These are phyloP conservation scores for Gypsophila paniculata DNA, from an alignment of 179 eudicot species.

Conservation along the genomic window DNA sequence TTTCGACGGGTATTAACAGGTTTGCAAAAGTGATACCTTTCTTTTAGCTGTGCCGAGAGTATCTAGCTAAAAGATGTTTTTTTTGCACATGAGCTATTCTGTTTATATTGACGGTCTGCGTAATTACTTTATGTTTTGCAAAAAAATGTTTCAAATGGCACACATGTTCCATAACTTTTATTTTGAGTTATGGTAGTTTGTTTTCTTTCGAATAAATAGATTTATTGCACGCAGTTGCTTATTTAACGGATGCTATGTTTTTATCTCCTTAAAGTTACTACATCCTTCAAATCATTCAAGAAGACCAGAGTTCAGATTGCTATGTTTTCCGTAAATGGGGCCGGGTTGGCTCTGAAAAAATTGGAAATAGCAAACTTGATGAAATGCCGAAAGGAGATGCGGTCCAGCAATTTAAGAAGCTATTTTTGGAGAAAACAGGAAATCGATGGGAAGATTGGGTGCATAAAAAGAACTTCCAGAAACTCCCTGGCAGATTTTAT, in stretches of 20 bases:
- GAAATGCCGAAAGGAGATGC: conserved; percentile 72
- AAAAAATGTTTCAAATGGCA: too few species aligned
- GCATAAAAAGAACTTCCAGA: conserved; percentile 57
- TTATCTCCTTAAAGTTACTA: conserved; percentile 62
- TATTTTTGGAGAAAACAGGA: conserved; percentile 91
- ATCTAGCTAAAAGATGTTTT: too few species aligned
- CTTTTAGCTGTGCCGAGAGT: too few species aligned
- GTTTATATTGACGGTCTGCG: too few species aligned
- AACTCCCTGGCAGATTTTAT: conserved; percentile 79
- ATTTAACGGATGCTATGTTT: neutral
- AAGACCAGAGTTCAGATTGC: conserved; percentile 78
- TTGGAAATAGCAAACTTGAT: conserved; percentile 75
- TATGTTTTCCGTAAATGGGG: conserved; percentile 98
- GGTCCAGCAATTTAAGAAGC: conserved; percentile 64
- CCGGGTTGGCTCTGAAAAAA: conserved; percentile 81
- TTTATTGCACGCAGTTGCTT: too few species aligned
- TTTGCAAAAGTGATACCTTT: conserved; percentile 30
- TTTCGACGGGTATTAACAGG: conserved; percentile 93
- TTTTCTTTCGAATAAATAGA: too few species aligned
- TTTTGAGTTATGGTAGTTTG: too few species aligned
- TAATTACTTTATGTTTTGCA: too few species aligned
- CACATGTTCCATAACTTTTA: too few species aligned
- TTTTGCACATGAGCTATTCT: too few species aligned
- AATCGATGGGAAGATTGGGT: conserved; percentile 95
- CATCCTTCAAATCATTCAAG: conserved; percentile 93